These are phyloP conservation scores for Eucalyptus leucophloia DNA, from an alignment of 345 rosid genomes.

Conservation along the genomic window DNA sequence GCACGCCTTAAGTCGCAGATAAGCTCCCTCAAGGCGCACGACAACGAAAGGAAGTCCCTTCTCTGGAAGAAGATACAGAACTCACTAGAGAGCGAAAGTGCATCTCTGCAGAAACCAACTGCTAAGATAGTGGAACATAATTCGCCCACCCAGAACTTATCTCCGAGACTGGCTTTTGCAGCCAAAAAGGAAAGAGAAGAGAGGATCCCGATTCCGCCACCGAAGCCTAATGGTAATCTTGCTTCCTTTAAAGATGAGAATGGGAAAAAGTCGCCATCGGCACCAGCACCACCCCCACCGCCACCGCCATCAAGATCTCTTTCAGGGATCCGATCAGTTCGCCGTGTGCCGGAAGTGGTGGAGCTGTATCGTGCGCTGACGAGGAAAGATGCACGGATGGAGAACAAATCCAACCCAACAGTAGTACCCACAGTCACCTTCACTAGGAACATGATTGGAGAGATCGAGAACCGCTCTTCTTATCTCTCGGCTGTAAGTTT, in stretches of 20 bases:
- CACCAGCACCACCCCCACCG: conserved; percentile 49
- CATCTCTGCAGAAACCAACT: conserved; percentile 27
- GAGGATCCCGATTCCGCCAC: conserved; percentile 21
- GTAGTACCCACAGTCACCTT: conserved; percentile 25
- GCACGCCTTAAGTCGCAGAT: conserved; percentile 60
- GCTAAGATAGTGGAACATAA: conserved; percentile 16
- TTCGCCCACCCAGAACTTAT: conserved; percentile 4
- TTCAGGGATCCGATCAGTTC: conserved; percentile 39
- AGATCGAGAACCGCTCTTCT: conserved; percentile 85
- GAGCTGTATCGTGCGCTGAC: conserved; percentile 82
- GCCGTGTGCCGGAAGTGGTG: conserved; percentile 72
- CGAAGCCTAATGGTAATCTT: conserved; percentile 1
- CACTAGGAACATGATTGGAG: conserved; percentile 80
- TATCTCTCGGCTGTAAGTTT: conserved; percentile 85
- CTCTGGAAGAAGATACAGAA: conserved; percentile 90
- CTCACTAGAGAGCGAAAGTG: conserved; percentile 22
- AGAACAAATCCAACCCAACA: conserved; percentile 24
- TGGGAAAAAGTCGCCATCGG: conserved; percentile 3
- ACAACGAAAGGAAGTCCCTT: conserved; percentile 71
- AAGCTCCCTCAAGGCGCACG: conserved; percentile 64
- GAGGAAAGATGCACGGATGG: conserved; percentile 42
- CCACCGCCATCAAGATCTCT: conserved; percentile 59
- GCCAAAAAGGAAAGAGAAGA: conserved; percentile 9
- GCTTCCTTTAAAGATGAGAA: conserved; percentile 1
- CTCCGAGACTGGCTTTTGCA: not conserved